Conservation (phyloP, 164 flowering plant species). For the Chimonanthus salicifolius region DNA sequence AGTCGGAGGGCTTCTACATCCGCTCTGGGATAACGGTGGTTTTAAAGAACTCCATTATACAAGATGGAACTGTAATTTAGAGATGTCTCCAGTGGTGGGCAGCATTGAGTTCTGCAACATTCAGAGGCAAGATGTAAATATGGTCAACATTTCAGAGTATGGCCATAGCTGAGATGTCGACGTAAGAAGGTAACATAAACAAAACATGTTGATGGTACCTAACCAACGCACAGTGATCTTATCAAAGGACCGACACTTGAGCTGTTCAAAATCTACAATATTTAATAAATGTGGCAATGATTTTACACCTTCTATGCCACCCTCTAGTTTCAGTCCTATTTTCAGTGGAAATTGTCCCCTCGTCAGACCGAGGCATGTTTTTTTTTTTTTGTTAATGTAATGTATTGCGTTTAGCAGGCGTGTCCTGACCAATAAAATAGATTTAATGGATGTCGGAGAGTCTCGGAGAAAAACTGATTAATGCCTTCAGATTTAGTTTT, state of each 20-base stretch:
- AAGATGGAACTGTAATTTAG: conserved; percentile 57
- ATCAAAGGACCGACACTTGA: background rate
- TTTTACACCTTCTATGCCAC: no score
- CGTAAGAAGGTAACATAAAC: background rate
- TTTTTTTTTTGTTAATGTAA: background rate
- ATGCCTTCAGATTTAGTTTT: no score
- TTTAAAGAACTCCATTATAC: conserved; percentile 63
- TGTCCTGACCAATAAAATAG: no score
- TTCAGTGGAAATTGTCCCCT: no score
- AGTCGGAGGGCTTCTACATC: conserved; percentile 72
- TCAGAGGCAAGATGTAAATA: background rate
- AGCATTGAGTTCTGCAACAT: background rate
- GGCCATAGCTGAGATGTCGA: background rate
- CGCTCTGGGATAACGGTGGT: conserved; percentile 74
- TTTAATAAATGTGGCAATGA: background rate
- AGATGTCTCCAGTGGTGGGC: background rate
- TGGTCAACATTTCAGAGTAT: background rate
- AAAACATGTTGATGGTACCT: background rate
- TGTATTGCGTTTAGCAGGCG: no score
- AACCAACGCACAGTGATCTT: background rate
- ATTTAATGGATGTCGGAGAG: no score
- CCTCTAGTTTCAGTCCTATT: no score
- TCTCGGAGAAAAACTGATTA: no score
- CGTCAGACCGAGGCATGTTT: background rate
- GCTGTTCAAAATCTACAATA: background rate